A percentile compares a stretch with the other conserved stretches of the same genome.
phyloP scores from a whole-genome alignment of 495 filamentous ascomycete genomes.

The Penicillium samsonianum region DNA sequence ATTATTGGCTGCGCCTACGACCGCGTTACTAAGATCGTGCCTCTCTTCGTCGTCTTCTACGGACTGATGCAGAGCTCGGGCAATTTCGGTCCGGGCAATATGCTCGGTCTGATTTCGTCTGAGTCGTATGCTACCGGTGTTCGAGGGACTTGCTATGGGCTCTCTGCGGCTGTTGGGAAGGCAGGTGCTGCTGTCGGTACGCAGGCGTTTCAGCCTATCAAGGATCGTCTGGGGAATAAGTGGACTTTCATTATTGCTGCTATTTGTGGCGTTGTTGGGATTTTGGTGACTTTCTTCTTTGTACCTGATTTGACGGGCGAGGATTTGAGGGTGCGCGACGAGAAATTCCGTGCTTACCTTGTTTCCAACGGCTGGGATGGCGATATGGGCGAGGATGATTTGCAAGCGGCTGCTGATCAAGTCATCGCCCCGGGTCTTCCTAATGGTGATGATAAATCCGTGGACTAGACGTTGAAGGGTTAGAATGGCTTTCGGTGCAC shows the following conservation, averaged over 20 bases:
- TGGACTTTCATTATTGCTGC: slow-evolving; percentile 58
- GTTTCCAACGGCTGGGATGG: slow-evolving; percentile 50
- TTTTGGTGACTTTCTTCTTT: slow-evolving; percentile 54
- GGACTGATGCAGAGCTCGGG: slow-evolving; percentile 53
- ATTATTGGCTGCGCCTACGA: slow-evolving; percentile 53
- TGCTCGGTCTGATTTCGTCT: slow-evolving; percentile 51
- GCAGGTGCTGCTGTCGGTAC: slow-evolving; percentile 55
- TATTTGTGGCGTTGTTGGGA: slow-evolving; percentile 52
- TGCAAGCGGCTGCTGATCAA: slow-evolving; percentile 33
- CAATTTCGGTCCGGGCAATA: slow-evolving; percentile 55
- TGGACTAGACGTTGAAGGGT: background rate
- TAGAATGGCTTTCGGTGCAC: background rate
- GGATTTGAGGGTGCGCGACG: slow-evolving; percentile 44
- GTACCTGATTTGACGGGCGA: slow-evolving; percentile 49
- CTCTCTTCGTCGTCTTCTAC: slow-evolving; percentile 57
- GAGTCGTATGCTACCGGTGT: slow-evolving; percentile 54
- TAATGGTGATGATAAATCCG: background rate
- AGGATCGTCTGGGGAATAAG: slow-evolving; percentile 43
- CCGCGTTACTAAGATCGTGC: slow-evolving; percentile 49
- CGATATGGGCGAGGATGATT: slow-evolving; percentile 48
- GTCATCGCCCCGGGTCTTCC: slow-evolving; percentile 17
- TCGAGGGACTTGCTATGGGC: slow-evolving; percentile 52
- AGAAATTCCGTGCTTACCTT: slow-evolving; percentile 48
- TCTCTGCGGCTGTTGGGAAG: slow-evolving; percentile 56
- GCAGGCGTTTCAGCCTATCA: slow-evolving; percentile 51